These are phyloP conservation scores for Epichloe elymi DNA, from an alignment of 2,329 filamentous ascomycete species.

Conservation along the genomic window DNA sequence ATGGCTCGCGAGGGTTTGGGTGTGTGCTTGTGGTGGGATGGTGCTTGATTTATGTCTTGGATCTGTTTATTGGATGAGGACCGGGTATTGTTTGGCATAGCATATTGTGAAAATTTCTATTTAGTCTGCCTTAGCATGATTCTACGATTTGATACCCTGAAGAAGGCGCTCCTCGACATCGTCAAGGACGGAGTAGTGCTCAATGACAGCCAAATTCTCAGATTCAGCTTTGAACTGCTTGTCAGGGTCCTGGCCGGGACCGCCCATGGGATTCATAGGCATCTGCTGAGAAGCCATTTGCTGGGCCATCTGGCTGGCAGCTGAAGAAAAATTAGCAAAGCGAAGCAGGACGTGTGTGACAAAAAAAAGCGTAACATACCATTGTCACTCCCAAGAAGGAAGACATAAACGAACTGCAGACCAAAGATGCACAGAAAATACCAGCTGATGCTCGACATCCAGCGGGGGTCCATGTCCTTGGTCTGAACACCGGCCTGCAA, in stretches of 20 bases:
- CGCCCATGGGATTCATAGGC: conserved; percentile 50
- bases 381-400: conserved; percentile 90
- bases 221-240: conserved; percentile 89
- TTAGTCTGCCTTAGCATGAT: conserved; percentile 12
- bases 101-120: conserved; percentile 9
- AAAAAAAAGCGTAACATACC: conserved; percentile 43
- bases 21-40: conserved; percentile 52
- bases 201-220: conserved; percentile 89
- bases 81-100: not conserved
- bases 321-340: conserved; percentile 29
- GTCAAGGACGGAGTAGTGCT: conserved; percentile 85
- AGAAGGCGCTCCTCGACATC: conserved; percentile 77
- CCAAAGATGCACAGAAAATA: conserved; percentile 98
- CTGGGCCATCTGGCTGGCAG: conserved; percentile 81
- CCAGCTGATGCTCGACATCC: conserved; percentile 98
- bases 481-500: conserved; percentile 94
- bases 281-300: conserved; percentile 62
- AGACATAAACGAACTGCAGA: conserved; percentile 92
- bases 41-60: conserved; percentile 9
- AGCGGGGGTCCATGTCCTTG: conserved; percentile 88
- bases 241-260: conserved; percentile 84
- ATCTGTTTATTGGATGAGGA: conserved; percentile 3
- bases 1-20: conserved; percentile 52
- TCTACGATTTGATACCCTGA: conserved; percentile 31
- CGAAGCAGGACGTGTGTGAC: not conserved